phyloP scores from a whole-genome alignment of 148 eudicot genomes.

The Amaranthus cruentus region DNA sequence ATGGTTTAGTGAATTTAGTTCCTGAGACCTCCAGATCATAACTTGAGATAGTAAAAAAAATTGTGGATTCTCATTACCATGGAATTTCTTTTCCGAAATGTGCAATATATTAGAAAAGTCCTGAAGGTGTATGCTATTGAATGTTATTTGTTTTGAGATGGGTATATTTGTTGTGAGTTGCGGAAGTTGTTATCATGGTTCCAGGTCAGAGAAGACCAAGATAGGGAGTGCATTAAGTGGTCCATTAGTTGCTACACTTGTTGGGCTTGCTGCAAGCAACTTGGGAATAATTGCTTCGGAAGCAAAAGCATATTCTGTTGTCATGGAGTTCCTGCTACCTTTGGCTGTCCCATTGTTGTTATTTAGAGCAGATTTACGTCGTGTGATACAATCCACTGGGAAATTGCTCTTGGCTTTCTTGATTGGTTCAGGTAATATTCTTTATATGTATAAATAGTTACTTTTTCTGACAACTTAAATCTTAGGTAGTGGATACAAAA shows the following conservation, averaged over 20 bases:
- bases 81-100: too few relatives aligned
- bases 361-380: conserved; percentile 72
- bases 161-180: not conserved
- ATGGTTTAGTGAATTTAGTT: too few relatives aligned
- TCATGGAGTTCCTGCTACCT: conserved; percentile 65
- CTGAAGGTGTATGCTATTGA: too few relatives aligned
- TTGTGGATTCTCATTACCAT: too few relatives aligned
- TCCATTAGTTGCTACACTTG: conserved; percentile 71
- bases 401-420: conserved; percentile 70
- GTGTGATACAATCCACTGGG: conserved; percentile 69
- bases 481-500: not conserved
- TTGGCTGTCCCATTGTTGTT: conserved; percentile 80
- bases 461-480: not conserved
- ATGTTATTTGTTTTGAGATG: too few relatives aligned
- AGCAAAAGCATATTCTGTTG: conserved; percentile 68
- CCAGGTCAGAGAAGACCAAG: conserved; percentile 93
- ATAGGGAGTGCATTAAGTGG: conserved; percentile 86
- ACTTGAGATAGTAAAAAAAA: too few relatives aligned
- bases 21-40: too few relatives aligned
- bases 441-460: not conserved
- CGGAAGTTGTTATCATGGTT: conserved; percentile 19
- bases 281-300: conserved; percentile 76
- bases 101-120: too few relatives aligned
- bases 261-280: conserved; percentile 87
- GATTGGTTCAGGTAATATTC: conserved; percentile 66